Conservation (phyloP, 2,329 filamentous ascomycete genomes). For the Colletotrichum orchidophilum region DNA sequence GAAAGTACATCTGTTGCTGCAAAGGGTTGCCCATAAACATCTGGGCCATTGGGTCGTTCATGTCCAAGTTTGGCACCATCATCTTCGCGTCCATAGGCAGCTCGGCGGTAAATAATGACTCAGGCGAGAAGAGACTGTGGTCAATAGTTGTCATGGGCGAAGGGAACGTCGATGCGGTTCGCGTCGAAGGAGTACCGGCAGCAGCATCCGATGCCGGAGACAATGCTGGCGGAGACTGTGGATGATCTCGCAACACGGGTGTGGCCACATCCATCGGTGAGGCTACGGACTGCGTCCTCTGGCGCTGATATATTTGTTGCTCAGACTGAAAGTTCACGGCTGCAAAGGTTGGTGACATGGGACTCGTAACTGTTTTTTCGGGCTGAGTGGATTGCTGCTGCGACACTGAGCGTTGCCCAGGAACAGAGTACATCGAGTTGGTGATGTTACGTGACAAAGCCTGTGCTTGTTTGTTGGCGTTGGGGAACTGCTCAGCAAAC, state of each 20-base stretch:
- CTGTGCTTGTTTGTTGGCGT: constrained; percentile 44
- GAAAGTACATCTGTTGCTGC: constrained; percentile 20
- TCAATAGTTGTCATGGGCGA: constrained; percentile 36
- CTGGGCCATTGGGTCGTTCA: constrained; percentile 38
- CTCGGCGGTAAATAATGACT: constrained; percentile 53
- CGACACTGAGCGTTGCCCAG: background rate
- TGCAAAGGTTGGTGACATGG: constrained; percentile 20
- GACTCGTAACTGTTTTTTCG: background rate
- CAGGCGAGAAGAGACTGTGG: constrained; percentile 37
- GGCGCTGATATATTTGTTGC: constrained; percentile 19
- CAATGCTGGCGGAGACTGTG: constrained; percentile 41
- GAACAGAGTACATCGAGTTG: constrained; percentile 29
- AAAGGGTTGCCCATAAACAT: constrained; percentile 29
- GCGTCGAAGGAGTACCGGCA: constrained; percentile 29
- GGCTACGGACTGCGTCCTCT: constrained; percentile 11
- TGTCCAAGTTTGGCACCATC: constrained; percentile 47
- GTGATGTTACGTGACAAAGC: constrained; percentile 33
- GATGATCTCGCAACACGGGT: constrained; percentile 17
- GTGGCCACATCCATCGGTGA: constrained; percentile 36
- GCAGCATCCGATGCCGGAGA: constrained; percentile 38
- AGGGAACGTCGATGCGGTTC: constrained; percentile 38
- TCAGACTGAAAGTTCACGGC: constrained; percentile 36
- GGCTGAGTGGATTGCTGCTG: constrained; percentile 2
- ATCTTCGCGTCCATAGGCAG: constrained; percentile 54
- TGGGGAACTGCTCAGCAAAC: constrained; percentile 58